Evolutionary conservation across 2,329 filamentous ascomycete species (phyloP).

Genomic region (Akanthomyces dipterigenus): DNA sequence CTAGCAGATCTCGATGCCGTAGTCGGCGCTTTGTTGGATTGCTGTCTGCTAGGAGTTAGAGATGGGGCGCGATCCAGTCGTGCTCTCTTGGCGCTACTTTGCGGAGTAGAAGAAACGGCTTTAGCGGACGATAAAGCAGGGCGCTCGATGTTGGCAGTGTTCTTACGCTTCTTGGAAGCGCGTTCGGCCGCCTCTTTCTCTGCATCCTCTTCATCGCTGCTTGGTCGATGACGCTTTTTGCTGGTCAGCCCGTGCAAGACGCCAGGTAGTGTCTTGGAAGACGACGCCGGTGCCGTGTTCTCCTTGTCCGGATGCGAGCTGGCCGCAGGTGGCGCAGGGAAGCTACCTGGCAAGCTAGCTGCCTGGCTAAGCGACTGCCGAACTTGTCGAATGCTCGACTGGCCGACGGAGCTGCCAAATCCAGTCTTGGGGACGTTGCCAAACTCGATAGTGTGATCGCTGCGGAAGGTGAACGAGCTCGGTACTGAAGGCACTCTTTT

Average conservation of each 20-base stretch:
- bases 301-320: conserved; percentile 45
- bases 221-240: conserved; percentile 58
- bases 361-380: conserved; percentile 41
- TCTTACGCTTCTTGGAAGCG: conserved; percentile 53
- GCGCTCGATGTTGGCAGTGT: conserved; percentile 41
- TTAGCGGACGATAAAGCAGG: conserved; percentile 47
- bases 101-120: conserved; percentile 31
- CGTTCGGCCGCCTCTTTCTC: conserved; percentile 41
- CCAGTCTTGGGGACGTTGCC: conserved; percentile 39
- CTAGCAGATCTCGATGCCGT: conserved; percentile 27
- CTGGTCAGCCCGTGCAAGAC: conserved; percentile 57
- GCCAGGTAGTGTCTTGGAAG: conserved; percentile 32
- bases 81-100: conserved; percentile 29
- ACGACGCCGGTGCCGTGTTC: conserved; percentile 38
- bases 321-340: conserved; percentile 33
- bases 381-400: conserved; percentile 55
- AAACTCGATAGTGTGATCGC: conserved; percentile 58
- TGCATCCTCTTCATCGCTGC: conserved; percentile 49
- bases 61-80: conserved; percentile 21
- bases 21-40: conserved; percentile 13
- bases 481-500: conserved; percentile 36
- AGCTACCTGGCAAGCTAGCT: conserved; percentile 48
- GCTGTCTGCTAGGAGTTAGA: conserved; percentile 17
- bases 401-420: conserved; percentile 53
- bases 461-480: conserved; percentile 59